phyloP scores from a whole-genome alignment of 2,329 filamentous ascomycete species.

The Colletotrichum ledebouriae region DNA sequence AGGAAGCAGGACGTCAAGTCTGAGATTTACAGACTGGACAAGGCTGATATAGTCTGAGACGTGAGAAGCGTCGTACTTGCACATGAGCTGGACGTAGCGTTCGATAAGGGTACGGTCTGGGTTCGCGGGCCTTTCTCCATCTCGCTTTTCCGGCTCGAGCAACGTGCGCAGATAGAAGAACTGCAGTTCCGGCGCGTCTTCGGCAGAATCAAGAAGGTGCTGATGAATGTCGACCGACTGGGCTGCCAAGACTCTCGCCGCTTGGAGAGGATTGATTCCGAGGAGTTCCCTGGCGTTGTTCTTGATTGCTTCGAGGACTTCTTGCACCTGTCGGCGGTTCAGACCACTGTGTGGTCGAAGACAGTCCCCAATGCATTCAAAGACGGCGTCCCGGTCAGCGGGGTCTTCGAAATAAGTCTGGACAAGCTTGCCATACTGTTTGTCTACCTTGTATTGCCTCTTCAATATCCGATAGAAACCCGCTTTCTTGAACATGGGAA shows the following conservation, averaged over 20 bases:
- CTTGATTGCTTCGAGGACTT: constrained; percentile 77
- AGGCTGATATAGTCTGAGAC: constrained; percentile 87
- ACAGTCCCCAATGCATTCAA: constrained; percentile 83
- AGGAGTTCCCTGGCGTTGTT: constrained; percentile 76
- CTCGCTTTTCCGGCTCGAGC: constrained; percentile 69
- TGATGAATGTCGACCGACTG: constrained; percentile 75
- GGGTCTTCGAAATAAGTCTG: constrained; percentile 88
- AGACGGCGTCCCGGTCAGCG: constrained; percentile 80
- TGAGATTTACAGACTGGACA: constrained; percentile 82
- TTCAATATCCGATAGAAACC: constrained; percentile 94
- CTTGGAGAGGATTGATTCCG: constrained; percentile 72
- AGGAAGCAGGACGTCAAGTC: constrained; percentile 80
- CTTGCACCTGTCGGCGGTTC: constrained; percentile 76
- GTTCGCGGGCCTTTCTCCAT: constrained; percentile 48
- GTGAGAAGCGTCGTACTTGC: constrained; percentile 82
- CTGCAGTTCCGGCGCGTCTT: constrained; percentile 73
- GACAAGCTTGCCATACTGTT: constrained; percentile 83
- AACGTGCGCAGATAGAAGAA: constrained; percentile 83
- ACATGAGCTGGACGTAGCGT: constrained; percentile 91
- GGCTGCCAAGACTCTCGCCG: constrained; percentile 74
- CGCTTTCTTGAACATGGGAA: constrained; percentile 83
- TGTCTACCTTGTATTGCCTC: constrained; percentile 84
- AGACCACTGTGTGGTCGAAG: constrained; percentile 75
- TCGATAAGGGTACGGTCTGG: constrained; percentile 77
- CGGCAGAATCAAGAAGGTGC: constrained; percentile 72